phyloP scores from a whole-genome alignment of 371 early-diverging fungal species.

The Mortierella sp. region DNA sequence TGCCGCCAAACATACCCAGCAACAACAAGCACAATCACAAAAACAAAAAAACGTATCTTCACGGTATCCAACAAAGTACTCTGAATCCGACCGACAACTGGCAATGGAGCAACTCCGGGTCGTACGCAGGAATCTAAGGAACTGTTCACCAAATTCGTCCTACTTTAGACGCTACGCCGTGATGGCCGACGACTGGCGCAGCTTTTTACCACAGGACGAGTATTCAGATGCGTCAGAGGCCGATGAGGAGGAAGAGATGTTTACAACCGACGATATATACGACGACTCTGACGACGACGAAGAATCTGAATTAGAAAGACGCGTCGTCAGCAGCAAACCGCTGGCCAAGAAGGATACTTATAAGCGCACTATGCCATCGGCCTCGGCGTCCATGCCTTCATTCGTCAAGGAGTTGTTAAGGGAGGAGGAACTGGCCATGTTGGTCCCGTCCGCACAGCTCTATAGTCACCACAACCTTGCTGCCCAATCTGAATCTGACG shows the following conservation, averaged over 20 bases:
- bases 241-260: neutral
- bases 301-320: neutral
- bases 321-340: neutral
- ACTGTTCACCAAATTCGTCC: constrained; percentile 22
- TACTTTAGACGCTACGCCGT: constrained; percentile 39
- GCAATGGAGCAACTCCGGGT: constrained; percentile 40
- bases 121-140: constrained; percentile 33
- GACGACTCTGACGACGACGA: neutral
- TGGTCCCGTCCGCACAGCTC: constrained; percentile 13
- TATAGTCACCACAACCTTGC: constrained; percentile 9
- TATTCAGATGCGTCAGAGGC: neutral
- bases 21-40: neutral
- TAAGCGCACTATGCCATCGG: neutral
- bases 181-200: constrained; percentile 46
- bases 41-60: neutral
- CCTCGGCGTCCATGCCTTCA: constrained; percentile 11
- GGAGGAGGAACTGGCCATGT: constrained; percentile 24
- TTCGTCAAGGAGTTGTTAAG: constrained; percentile 30
- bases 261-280: neutral
- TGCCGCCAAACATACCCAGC: neutral
- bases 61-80: constrained; percentile 1
- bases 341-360: neutral
- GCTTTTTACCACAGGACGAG: constrained; percentile 30
- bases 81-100: constrained; percentile 18
- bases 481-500: neutral